Percentiles rank a stretch among this genome's conserved stretches.
Evolutionary conservation across 1,139 yeast genomes (phyloP).

Genomic region (Groenewaldozyma sp.): DNA sequence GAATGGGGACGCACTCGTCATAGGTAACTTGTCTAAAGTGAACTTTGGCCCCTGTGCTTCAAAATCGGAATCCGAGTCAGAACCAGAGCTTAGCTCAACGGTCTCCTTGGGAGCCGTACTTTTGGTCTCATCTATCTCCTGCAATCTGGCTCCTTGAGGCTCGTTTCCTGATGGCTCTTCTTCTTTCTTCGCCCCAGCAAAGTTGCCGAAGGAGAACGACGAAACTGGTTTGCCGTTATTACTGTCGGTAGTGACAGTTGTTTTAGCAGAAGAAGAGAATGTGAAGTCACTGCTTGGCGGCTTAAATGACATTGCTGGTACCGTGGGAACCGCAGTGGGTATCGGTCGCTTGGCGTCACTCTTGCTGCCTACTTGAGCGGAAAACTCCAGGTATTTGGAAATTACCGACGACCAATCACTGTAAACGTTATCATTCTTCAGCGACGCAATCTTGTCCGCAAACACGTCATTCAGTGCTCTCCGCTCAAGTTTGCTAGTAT

Average conservation of each 20-base stretch:
- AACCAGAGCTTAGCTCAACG: constrained; percentile 6
- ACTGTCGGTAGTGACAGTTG: neutral
- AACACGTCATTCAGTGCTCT: constrained; percentile 62
- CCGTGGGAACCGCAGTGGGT: neutral
- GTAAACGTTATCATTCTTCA: constrained; percentile 39
- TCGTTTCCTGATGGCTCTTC: neutral
- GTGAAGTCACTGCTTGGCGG: neutral
- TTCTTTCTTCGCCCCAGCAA: neutral
- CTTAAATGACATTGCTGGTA: neutral
- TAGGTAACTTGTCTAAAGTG: constrained; percentile 14
- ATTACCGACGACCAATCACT: constrained; percentile 52
- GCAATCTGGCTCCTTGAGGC: neutral
- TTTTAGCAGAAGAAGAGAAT: neutral
- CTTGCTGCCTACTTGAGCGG: constrained; percentile 35
- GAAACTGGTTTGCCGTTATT: neutral
- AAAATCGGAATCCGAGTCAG: constrained; percentile 17
- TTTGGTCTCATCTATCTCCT: neutral
- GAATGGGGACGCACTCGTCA: constrained; percentile 17
- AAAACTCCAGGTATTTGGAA: constrained; percentile 52
- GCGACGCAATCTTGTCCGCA: constrained; percentile 39
- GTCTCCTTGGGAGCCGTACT: neutral
- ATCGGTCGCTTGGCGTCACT: constrained; percentile 3
- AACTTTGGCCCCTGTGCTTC: constrained; percentile 19
- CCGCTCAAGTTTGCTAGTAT: no score
- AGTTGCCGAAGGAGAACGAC: neutral